Evolutionary conservation across 345 rosid genomes (phyloP).

Genomic region (Capsella bursapastoris): DNA sequence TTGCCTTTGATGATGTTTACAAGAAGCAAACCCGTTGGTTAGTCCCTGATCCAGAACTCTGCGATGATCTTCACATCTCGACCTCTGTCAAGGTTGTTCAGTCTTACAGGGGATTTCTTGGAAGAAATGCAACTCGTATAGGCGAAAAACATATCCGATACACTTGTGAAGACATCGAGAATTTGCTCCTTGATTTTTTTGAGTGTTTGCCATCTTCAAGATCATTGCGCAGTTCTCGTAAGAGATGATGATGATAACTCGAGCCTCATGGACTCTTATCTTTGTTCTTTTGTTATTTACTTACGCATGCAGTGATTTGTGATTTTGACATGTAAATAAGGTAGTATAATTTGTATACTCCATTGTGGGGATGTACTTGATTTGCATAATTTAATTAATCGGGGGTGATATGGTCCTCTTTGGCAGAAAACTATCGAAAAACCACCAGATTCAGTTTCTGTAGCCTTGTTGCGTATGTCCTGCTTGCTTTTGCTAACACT

Average conservation of each 20-base stretch:
- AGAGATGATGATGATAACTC: constrained; percentile 46
- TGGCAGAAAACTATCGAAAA: no score
- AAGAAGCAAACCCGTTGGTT: constrained; percentile 66
- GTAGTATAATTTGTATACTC: constrained; percentile 4
- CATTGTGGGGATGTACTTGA: constrained; percentile 26
- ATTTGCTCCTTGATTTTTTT: constrained; percentile 64
- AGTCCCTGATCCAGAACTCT: constrained; percentile 65
- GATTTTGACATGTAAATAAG: constrained; percentile 24
- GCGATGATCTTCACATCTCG: constrained; percentile 69
- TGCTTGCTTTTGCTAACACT: no score
- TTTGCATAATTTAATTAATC: background rate
- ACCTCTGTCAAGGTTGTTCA: constrained; percentile 69
- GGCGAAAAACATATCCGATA: constrained; percentile 66
- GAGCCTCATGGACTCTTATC: background rate
- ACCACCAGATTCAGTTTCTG: no score
- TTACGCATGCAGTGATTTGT: constrained; percentile 27
- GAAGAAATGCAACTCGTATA: constrained; percentile 45
- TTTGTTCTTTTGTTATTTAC: constrained; percentile 17
- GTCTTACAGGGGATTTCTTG: constrained; percentile 70
- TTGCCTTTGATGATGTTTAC: constrained; percentile 71
- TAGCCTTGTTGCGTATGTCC: no score
- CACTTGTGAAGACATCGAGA: constrained; percentile 62
- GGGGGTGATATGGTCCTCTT: no score
- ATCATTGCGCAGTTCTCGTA: constrained; percentile 54
- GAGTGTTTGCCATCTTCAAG: constrained; percentile 53